Percentiles rank a stretch among this genome's conserved stretches.
Evolutionary conservation across 148 eudicot species (phyloP).

Genomic region (Rheum nobile): DNA sequence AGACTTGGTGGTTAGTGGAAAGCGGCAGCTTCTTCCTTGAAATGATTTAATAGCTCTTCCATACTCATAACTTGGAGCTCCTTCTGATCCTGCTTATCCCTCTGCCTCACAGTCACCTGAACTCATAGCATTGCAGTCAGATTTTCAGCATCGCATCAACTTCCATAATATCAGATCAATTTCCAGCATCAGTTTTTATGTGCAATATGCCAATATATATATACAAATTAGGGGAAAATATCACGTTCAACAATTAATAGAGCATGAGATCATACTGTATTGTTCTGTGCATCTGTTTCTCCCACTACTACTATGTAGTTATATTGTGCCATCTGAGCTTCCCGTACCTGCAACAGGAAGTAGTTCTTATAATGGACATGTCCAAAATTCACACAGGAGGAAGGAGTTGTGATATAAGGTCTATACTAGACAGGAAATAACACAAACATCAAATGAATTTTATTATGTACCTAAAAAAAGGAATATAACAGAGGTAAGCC

Average conservation of each 20-base stretch:
- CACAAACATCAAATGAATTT: neutral
- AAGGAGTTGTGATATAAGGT: neutral
- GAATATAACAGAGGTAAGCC: neutral
- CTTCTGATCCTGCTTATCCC: slow-evolving; percentile 39
- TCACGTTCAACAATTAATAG: neutral
- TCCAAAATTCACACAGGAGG: neutral
- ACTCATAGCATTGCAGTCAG: neutral
- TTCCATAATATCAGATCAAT: neutral
- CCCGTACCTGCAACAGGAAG: slow-evolving; percentile 50
- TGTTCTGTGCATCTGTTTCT: slow-evolving; percentile 57
- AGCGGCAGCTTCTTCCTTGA: slow-evolving; percentile 48
- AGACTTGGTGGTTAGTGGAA: slow-evolving; percentile 25
- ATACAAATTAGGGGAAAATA: too few species aligned
- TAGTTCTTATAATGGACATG: neutral
- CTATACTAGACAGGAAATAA: neutral
- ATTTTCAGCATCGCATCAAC: neutral
- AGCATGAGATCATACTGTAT: slow-evolving; percentile 29
- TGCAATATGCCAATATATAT: too few species aligned
- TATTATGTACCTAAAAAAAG: neutral
- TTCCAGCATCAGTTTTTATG: neutral
- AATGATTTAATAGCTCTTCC: slow-evolving; percentile 46
- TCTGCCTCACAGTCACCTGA: slow-evolving; percentile 71
- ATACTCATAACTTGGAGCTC: slow-evolving; percentile 33
- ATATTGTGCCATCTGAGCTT: slow-evolving; percentile 86
- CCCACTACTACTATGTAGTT: slow-evolving; percentile 96